These are phyloP conservation scores for Mortierella sp. DNA, from an alignment of 371 early-diverging fungal genomes.

Conservation along the genomic window DNA sequence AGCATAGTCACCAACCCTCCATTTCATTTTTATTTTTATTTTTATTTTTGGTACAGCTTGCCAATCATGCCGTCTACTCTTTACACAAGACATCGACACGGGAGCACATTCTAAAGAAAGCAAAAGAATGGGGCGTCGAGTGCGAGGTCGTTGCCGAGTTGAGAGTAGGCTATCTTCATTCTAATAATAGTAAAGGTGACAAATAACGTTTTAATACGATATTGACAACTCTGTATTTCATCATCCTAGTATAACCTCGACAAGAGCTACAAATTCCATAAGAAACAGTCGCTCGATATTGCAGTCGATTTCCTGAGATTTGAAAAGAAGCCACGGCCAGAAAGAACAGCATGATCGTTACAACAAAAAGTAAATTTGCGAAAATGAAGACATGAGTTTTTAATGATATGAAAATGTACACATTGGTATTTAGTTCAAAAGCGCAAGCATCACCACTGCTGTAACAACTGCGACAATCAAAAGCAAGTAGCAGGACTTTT, in stretches of 20 bases:
- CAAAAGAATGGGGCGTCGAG: constrained; percentile 79
- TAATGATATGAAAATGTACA: neutral
- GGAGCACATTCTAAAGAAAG: constrained; percentile 82
- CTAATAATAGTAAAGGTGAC: no score
- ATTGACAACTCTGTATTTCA: neutral
- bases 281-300: constrained; percentile 81
- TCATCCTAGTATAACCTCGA: constrained; percentile 79
- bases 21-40: neutral
- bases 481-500: constrained; percentile 85
- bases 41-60: constrained; percentile 29
- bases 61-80: constrained; percentile 78
- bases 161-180: constrained; percentile 58
- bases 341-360: neutral
- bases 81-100: constrained; percentile 88
- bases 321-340: constrained; percentile 55
- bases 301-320: constrained; percentile 84
- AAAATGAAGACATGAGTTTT: neutral
- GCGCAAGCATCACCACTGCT: constrained; percentile 59
- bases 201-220: no score
- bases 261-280: constrained; percentile 90
- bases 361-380: no score
- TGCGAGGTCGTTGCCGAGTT: constrained; percentile 84
- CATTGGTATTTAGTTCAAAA: constrained; percentile 20
- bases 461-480: constrained; percentile 78
- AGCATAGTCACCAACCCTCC: neutral